phyloP scores from a whole-genome alignment of 129 eudicot genomes.

The Kitagawia praeruptora region DNA sequence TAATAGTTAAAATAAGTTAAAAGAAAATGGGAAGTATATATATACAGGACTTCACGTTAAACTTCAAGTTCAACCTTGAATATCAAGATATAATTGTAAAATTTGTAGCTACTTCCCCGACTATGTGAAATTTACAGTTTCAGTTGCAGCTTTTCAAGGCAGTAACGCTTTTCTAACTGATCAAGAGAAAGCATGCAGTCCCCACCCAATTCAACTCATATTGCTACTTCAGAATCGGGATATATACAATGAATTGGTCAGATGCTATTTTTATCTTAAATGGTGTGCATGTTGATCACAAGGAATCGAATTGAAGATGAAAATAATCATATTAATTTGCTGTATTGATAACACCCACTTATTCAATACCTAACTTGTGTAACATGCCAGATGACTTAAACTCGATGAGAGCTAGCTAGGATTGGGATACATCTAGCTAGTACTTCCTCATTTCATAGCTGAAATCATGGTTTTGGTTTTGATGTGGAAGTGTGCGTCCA shows the following conservation, averaged over 20 bases:
- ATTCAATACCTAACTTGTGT: no score
- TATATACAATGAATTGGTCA: not conserved
- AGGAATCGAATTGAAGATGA: no score
- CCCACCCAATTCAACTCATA: not conserved
- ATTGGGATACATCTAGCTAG: no score
- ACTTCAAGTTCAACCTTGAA: not conserved
- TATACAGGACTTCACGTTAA: not conserved
- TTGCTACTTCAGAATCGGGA: not conserved
- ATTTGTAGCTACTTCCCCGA: not conserved
- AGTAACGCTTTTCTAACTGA: not conserved
- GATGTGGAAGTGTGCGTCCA: no score
- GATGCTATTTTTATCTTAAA: not conserved
- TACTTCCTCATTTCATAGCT: no score
- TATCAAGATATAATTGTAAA: not conserved
- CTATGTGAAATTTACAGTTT: not conserved
- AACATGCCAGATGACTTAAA: no score
- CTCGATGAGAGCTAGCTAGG: no score
- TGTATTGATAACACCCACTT: no score
- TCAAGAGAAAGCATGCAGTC: not conserved
- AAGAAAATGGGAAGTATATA: not conserved
- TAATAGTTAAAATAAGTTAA: not conserved
- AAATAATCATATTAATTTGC: no score
- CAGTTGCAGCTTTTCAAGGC: not conserved
- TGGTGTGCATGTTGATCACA: no score
- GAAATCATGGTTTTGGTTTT: no score